A percentile compares a stretch with the other conserved stretches of the same genome.
These are phyloP conservation scores for Apiospora hydei DNA, from an alignment of 2,329 filamentous ascomycete genomes.

Conservation along the genomic window DNA sequence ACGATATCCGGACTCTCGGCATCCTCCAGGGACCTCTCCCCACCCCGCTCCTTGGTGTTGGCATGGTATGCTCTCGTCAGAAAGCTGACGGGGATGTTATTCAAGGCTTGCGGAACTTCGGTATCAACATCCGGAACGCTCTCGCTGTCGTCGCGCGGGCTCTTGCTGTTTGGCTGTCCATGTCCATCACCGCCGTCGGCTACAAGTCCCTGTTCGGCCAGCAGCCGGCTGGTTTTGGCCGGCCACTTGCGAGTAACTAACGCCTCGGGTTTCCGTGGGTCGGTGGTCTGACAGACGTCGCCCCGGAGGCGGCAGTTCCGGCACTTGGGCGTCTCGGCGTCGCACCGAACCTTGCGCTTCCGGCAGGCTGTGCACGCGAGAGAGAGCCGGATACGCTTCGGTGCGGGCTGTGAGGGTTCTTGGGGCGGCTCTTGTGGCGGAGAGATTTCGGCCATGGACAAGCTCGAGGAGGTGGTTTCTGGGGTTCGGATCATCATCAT, in stretches of 20 bases:
- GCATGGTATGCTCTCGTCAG: slow-evolving; percentile 26
- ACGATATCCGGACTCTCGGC: slow-evolving; percentile 32
- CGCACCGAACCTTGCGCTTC: slow-evolving; percentile 41
- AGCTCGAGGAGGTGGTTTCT: neutral
- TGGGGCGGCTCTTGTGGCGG: neutral
- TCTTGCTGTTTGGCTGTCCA: neutral
- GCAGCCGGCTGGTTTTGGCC: slow-evolving; percentile 28
- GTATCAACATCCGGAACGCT: neutral
- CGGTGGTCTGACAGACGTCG: slow-evolving; percentile 38
- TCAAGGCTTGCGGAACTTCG: neutral
- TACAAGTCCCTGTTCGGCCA: neutral
- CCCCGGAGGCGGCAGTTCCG: slow-evolving; percentile 37
- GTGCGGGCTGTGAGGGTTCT: neutral
- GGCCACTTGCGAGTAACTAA: slow-evolving; percentile 32
- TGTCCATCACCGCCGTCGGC: neutral
- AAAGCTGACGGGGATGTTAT: neutral
- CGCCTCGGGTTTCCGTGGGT: slow-evolving; percentile 35
- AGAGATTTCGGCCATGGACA: neutral
- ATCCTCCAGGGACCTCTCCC: neutral
- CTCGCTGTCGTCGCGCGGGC: neutral
- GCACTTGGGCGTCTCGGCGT: slow-evolving; percentile 39
- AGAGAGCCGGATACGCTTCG: slow-evolving; percentile 25
- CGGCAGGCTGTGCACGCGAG: slow-evolving; percentile 33
- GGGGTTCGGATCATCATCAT: neutral
- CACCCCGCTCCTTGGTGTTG: slow-evolving; percentile 16